Evolutionary conservation across 192 early-diverging fungal genomes (phyloP).

Genomic region (Coemansia sp.): DNA sequence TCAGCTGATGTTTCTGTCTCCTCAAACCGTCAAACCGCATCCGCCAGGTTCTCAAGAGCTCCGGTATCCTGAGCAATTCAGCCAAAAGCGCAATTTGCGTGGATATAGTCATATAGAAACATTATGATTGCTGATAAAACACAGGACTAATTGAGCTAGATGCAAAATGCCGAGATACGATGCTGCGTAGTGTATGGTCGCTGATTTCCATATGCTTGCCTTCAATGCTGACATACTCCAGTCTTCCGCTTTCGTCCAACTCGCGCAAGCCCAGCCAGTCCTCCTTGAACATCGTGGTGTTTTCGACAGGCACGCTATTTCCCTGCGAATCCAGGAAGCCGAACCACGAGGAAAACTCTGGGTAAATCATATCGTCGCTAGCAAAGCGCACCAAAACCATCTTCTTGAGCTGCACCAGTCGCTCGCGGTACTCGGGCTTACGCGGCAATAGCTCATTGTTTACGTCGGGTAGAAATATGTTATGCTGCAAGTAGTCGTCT

Average conservation of each 20-base stretch:
- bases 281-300: conserved; percentile 62
- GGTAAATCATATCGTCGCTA: conserved; percentile 75
- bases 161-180: conserved; percentile 35
- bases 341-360: conserved; percentile 69
- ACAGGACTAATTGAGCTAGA: background rate
- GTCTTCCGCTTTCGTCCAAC: conserved; percentile 51
- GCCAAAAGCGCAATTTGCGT: no score
- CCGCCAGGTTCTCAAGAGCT: background rate
- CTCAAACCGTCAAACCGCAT: conserved; percentile 5
- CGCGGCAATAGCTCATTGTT: conserved; percentile 71
- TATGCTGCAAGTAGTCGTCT: conserved; percentile 68
- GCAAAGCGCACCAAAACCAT: conserved; percentile 82
- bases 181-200: conserved; percentile 17
- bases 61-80: background rate
- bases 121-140: conserved; percentile 1
- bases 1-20: conserved; percentile 21
- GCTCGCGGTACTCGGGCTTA: conserved; percentile 60
- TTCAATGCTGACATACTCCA: conserved; percentile 24
- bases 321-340: conserved; percentile 61
- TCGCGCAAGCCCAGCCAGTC: conserved; percentile 69
- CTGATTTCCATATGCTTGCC: conserved; percentile 47
- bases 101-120: background rate
- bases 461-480: conserved; percentile 83
- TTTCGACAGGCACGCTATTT: conserved; percentile 51
- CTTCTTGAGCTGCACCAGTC: conserved; percentile 63